Base-by-base conservation (phyloP, 179 eudicot genomes). In the Camellia oleifera region DNA sequence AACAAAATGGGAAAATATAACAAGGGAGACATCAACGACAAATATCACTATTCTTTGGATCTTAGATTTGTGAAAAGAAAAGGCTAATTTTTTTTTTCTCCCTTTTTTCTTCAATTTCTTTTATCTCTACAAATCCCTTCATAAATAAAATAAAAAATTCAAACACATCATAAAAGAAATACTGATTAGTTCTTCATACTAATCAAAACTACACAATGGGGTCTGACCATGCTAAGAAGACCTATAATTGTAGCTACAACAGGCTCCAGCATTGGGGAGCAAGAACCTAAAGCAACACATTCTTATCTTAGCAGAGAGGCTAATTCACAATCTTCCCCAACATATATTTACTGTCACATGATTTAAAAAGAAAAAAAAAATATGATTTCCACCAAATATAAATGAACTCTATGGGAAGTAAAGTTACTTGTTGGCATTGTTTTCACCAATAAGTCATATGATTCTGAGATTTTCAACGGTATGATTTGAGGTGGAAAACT, bases 401-500 rank as follows among this genome's bases (percentile, higher is more conserved):
- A 54, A 67, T 68, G 14, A 63, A 62, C 32, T 14, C 50, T 50
- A 9, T 20, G 2, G 71, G 7, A 48, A 69, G 54, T 67, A 10
- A 0, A 68, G 80, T 54, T 9, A 56, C 53, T 78, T 69, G 44
- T 67, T 44, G 5, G 54, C 72, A 77, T 17, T 32, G 13, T 50
- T 53, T 65, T 77, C 14, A 26, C 72, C 60, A 77, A 23, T 61
- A 64, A 23, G 26, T 5, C n/a, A 5, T 42, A 52, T 15, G 0
- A 65, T 7, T 2, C 66, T 52, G 42, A 74, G 69, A 5, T 70
- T 46, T 75, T 91, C 85, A 91, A 69, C 81, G 88, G 79, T 77
- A 79, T 46, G 96, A 84, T 78, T 90, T 94, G 79, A 96, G 92
- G 85, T 94, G 99, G 87, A 96, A 94, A 78, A 96, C 89, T 87